Base-by-base conservation (phyloP, 257 asterid genomes). In the Nicotiana paniculata region DNA sequence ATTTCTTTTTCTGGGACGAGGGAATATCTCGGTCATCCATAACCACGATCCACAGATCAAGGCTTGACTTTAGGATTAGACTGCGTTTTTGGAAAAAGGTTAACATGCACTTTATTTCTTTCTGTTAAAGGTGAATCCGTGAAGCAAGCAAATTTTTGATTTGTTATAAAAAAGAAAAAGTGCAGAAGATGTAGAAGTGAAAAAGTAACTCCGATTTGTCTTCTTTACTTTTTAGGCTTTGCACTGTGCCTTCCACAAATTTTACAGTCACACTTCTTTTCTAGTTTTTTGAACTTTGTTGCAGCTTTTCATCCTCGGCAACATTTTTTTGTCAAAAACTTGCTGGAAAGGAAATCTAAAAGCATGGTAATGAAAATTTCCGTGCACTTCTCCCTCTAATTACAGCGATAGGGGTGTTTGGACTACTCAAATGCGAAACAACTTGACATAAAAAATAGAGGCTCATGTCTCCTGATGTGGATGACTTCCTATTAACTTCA, bases 161-260 rank as follows among this genome's bases (percentile, higher is more conserved):
- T 63, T 63, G 1, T 63, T 28, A 70, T 70, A 70, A 33, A 70
- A 43, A 21, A 21, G 59, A 70, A 70, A 69, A 43, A 5, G 58
- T n/a, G 13, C 48, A 33, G 58, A 70, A 21, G 58, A 43, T 70
- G n/a, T 43, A 51, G 35, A 70, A 70, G 57, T 39, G 77, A 11
- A 70, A 24, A 43, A 70, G 77, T 70, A 43, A n/a, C 77, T 4
- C n/a, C 6, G 6, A 43, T 39, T 26, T 70, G 77, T 9, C n/a
- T 69, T 69, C 65, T 69, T 69, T 69, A 69, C 57, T 69, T 48
- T 69, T 39, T 39, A 5, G 57, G 77, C 77, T 69, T 69, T 39
- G 77, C 57, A 21, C 16, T 15, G 57, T 39, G 57, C 57, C 32
- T 69, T 69, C 58, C 58, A 43, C 24, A 48, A 74, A 46, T 43